Base-by-base conservation (phyloP, 163 green algal genomes). In the Chlamydomonas reinhardtii region DNA sequence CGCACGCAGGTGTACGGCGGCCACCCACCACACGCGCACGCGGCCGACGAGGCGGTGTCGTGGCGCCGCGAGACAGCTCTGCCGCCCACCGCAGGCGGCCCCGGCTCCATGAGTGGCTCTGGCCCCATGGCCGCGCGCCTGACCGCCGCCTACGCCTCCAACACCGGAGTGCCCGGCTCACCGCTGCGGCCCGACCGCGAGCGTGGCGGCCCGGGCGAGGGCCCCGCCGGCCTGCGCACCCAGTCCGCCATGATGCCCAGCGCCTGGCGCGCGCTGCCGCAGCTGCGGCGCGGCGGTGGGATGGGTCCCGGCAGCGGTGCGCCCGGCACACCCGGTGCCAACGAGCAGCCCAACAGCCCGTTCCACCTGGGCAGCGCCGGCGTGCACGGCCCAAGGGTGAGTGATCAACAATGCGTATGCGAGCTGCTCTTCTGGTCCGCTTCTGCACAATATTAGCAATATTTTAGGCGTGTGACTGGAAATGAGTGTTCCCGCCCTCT, bases 1-100 rank as follows among this genome's bases (percentile, higher is more conserved):
- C 2, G 20, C 22, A 31, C 59, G 62, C 66, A 85, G n/a, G 77
- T 85, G 48, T 71, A 75, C 35, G 77, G 66, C 66, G 35, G 76
- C n/a, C 48, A 56, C 9, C 12, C 48, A 1, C 43, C 43, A 4
- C 77, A 85, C 19, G 32, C 71, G 54, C 68, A 70, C 54, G 68
- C 77, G 25, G 79, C 79, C 0, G 79, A 85, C 68, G 79, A 85
- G 34, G 79, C 79, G 48, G 27, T 56, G 32, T 65, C 32, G 32
- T 85, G 79, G 79, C 79, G 79, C 14, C 79, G 79, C 48, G 68
- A 77, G 31, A 19, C 22, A 2, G 22, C 66, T 5, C 9, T 32
- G 31, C 17, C 31, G 31, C 29, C 66, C 32, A 16, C 31, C 32
- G 66, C 17, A 31, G 32, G 64, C 14, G 64, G 29, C 27, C 2